Evolutionary conservation across 768 basidiomycete genomes (phyloP).

Genomic region (Leccinum obscurum): DNA sequence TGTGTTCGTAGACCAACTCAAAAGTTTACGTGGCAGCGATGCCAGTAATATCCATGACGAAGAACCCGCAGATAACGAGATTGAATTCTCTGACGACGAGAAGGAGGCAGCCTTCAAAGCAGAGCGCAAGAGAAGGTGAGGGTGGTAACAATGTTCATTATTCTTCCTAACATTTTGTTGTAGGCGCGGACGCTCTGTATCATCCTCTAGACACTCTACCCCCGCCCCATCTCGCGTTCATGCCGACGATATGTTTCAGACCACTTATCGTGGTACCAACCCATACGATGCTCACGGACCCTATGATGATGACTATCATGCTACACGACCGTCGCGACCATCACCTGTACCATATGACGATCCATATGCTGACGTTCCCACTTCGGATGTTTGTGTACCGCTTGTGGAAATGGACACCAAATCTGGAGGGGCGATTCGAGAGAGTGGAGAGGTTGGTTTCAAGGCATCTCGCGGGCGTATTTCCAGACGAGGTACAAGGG

Average conservation of each 20-base stretch:
- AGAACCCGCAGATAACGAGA: conserved; percentile 85
- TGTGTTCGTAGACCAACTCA: conserved; percentile 76
- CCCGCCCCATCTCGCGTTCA: conserved; percentile 54
- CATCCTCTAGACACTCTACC: conserved; percentile 56
- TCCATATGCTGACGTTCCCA: conserved; percentile 60
- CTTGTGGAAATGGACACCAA: conserved; percentile 1
- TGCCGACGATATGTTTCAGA: conserved; percentile 54
- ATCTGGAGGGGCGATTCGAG: conserved; percentile 26
- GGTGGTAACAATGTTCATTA: conserved; percentile 8
- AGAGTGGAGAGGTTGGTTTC: conserved; percentile 9
- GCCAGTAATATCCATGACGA: conserved; percentile 95
- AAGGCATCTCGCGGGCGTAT: conserved; percentile 21
- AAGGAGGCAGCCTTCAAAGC: conserved; percentile 74
- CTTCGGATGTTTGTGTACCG: conserved; percentile 19
- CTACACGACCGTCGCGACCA: conserved; percentile 58
- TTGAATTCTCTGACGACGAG: conserved; percentile 97
- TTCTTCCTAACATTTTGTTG: conserved; percentile 4
- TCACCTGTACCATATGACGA: conserved; percentile 77
- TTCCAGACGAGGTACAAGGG: conserved; percentile 29
- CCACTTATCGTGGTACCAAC: conserved; percentile 47
- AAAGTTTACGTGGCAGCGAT: conserved; percentile 80
- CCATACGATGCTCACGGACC: conserved; percentile 68
- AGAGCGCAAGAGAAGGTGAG: conserved; percentile 59
- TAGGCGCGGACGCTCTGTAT: conserved; percentile 55
- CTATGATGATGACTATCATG: conserved; percentile 63